These are phyloP conservation scores for Sechiopsis laciniata DNA, from an alignment of 306 rosid species.

Conservation along the genomic window DNA sequence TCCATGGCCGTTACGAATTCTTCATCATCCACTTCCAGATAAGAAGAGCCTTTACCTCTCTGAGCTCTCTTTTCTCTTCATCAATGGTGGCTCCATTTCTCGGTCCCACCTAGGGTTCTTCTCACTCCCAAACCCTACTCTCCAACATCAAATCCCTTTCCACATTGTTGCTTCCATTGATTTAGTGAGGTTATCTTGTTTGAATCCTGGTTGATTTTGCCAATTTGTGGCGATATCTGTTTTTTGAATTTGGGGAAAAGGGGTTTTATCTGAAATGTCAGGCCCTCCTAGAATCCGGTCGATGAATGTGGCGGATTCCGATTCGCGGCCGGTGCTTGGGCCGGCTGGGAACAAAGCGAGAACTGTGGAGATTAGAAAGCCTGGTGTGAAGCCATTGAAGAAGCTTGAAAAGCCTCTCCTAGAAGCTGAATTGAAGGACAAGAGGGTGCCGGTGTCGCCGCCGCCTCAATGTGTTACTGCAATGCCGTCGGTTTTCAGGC, in stretches of 20 bases:
- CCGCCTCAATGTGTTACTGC: constrained; percentile 33
- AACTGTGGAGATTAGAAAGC: constrained; percentile 34
- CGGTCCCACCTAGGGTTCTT: constrained; percentile 34
- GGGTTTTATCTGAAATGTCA: constrained; percentile 43
- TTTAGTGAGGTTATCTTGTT: not conserved
- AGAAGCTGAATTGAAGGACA: constrained; percentile 44
- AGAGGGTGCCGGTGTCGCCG: constrained; percentile 29
- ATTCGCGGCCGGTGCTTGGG: constrained; percentile 55
- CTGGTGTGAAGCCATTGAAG: constrained; percentile 37
- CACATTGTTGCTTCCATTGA: not conserved
- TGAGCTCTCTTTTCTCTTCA: constrained; percentile 17
- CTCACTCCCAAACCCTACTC: constrained; percentile 25
- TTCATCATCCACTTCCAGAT: constrained; percentile 13
- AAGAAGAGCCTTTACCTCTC: not conserved
- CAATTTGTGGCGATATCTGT: not conserved
- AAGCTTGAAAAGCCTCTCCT: constrained; percentile 32
- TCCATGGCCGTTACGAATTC: not conserved
- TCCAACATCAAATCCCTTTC: constrained; percentile 2
- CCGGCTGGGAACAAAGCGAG: constrained; percentile 58
- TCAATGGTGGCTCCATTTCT: constrained; percentile 28
- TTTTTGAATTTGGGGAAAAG: not conserved
- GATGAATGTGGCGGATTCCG: constrained; percentile 49
- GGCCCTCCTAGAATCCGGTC: constrained; percentile 81
- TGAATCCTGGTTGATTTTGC: not conserved
- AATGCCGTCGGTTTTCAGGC: constrained; percentile 31